These are phyloP conservation scores for Ustilago cynodontis DNA, from an alignment of 1,284 basidiomycete species.

Conservation along the genomic window DNA sequence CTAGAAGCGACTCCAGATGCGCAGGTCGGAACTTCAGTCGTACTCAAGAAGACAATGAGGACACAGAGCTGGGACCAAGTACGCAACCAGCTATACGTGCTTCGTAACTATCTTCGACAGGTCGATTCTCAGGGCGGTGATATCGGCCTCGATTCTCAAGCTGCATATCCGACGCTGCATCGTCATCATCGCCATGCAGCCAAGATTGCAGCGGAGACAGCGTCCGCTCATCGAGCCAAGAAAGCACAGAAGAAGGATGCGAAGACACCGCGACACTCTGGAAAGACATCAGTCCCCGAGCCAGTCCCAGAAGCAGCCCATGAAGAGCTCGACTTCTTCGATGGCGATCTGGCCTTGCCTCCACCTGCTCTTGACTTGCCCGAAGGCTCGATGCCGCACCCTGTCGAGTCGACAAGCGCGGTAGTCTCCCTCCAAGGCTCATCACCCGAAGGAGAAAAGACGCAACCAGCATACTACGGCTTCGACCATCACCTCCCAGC, in stretches of 20 bases:
- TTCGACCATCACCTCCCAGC: conserved; percentile 35
- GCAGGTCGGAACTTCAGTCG: conserved; percentile 22
- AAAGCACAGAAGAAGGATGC: conserved; percentile 15
- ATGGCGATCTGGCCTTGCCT: conserved; percentile 62
- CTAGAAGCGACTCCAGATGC: conserved; percentile 34
- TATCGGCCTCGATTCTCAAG: conserved; percentile 47
- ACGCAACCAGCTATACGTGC: conserved; percentile 56
- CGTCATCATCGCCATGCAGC: conserved; percentile 29
- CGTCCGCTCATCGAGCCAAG: conserved; percentile 13
- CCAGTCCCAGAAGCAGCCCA: conserved; percentile 20
- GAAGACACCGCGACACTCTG: background rate
- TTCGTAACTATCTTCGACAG: conserved; percentile 61
- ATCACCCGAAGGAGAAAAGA: conserved; percentile 6
- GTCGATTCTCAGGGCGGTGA: conserved; percentile 63
- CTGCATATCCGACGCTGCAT: conserved; percentile 25
- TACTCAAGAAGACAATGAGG: conserved; percentile 39
- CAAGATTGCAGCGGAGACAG: conserved; percentile 19
- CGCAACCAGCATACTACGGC: conserved; percentile 8
- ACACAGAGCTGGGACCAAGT: conserved; percentile 53
- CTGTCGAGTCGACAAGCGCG: background rate
- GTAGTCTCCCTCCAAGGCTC: conserved; percentile 1
- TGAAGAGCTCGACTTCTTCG: conserved; percentile 45
- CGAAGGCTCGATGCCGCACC: background rate
- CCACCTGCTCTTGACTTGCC: conserved; percentile 61
- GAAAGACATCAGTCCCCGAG: conserved; percentile 15